Evolutionary conservation across 2,329 filamentous ascomycete genomes (phyloP).

Genomic region (Microsporum audouinii): DNA sequence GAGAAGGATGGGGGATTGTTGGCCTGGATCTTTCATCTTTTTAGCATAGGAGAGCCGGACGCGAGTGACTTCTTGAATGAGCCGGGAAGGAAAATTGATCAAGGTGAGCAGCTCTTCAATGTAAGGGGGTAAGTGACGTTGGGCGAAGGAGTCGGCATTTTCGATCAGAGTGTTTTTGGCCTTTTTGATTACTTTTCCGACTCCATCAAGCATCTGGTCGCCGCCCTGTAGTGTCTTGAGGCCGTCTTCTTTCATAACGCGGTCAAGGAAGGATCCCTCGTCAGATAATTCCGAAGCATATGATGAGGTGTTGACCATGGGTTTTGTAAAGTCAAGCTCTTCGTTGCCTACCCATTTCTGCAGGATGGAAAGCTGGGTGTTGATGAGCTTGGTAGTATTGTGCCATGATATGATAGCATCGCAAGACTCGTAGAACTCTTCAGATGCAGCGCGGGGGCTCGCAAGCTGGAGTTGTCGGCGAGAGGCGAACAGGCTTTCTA

Average conservation of each 20-base stretch:
- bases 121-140: constrained; percentile 85
- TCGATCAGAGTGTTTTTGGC: constrained; percentile 83
- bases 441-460: constrained; percentile 65
- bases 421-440: constrained; percentile 67
- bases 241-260: constrained; percentile 89
- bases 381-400: constrained; percentile 93
- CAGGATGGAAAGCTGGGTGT: constrained; percentile 79
- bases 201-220: constrained; percentile 57
- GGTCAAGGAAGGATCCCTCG: constrained; percentile 86
- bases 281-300: constrained; percentile 66
- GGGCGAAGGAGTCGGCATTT: constrained; percentile 72
- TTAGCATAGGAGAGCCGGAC: constrained; percentile 83
- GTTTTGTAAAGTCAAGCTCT: constrained; percentile 78
- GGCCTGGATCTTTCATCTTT: constrained; percentile 88
- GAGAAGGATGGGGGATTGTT: constrained; percentile 85
- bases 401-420: constrained; percentile 91
- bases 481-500: constrained; percentile 75
- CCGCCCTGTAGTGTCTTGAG: constrained; percentile 83
- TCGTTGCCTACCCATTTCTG: constrained; percentile 96
- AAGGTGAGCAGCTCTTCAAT: constrained; percentile 92
- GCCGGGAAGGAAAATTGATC: constrained; percentile 90
- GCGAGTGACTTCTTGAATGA: constrained; percentile 93
- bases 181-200: constrained; percentile 80
- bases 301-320: constrained; percentile 53
- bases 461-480: constrained; percentile 60